Percentiles rank a stretch among this genome's conserved stretches.
Conservation (phyloP, 805 yeast species). For the Yarrowia yakushimensis region DNA sequence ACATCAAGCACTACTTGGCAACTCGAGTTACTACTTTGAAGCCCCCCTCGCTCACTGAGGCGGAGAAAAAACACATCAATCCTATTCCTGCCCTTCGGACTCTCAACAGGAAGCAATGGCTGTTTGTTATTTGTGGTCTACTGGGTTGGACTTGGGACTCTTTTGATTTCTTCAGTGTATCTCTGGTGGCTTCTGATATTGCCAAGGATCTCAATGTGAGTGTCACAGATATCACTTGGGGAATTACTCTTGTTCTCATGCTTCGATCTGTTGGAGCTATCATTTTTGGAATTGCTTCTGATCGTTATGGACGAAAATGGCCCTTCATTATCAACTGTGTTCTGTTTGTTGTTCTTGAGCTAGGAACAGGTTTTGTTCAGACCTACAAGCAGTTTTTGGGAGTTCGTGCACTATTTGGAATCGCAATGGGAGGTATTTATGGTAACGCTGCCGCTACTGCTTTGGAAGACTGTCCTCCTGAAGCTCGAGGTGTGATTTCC, state of each 20-base stretch:
- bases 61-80: conserved; percentile 7
- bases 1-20: background rate
- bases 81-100: background rate
- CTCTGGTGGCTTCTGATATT: conserved; percentile 51
- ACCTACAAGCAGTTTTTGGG: conserved; percentile 58
- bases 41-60: background rate
- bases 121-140: conserved; percentile 56
- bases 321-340: background rate
- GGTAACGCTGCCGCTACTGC: conserved; percentile 66
- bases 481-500: conserved; percentile 58
- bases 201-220: conserved; percentile 47
- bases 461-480: conserved; percentile 58
- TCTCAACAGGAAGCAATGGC: conserved; percentile 50
- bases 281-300: background rate
- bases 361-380: conserved; percentile 29
- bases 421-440: conserved; percentile 69
- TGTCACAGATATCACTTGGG: conserved; percentile 61
- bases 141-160: conserved; percentile 71
- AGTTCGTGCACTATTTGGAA: conserved; percentile 62
- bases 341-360: background rate
- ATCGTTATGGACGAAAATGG: conserved; percentile 1
- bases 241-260: conserved; percentile 44
- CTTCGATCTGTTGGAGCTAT: conserved; percentile 4
- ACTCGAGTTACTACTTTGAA: conserved; percentile 1
- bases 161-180: conserved; percentile 63